These are phyloP conservation scores for Talaromyces verruculosus DNA, from an alignment of 2,329 filamentous ascomycete genomes.

Conservation along the genomic window DNA sequence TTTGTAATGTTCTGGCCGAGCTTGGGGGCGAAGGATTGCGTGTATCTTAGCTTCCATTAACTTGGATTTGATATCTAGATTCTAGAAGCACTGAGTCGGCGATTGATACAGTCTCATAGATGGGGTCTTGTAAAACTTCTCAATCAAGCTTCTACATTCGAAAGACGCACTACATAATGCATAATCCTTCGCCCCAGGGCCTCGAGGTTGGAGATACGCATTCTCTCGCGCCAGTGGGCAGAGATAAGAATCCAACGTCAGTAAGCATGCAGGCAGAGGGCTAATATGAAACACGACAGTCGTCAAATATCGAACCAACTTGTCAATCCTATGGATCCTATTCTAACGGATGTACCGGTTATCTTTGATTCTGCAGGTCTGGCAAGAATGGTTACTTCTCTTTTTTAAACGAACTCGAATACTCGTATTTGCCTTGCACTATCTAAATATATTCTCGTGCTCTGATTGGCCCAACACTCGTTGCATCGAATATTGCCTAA, in stretches of 20 bases:
- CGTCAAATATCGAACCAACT: neutral
- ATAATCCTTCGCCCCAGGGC: neutral
- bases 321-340: neutral
- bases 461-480: neutral
- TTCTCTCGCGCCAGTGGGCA: neutral
- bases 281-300: neutral
- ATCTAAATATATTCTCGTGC: neutral
- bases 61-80: neutral
- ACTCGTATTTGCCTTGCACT: neutral
- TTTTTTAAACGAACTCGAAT: neutral
- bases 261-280: neutral
- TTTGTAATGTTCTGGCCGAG: neutral
- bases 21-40: neutral
- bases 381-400: neutral
- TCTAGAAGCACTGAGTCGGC: neutral
- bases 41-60: neutral
- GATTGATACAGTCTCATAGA: neutral
- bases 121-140: neutral
- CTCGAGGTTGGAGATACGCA: neutral
- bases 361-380: neutral
- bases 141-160: neutral
- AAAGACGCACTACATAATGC: neutral
- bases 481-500: neutral
- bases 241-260: neutral
- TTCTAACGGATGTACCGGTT: neutral